Percentiles rank a stretch among this genome's conserved stretches.
These are phyloP conservation scores for Candida rishiriensis DNA, from an alignment of 805 yeast genomes.

Conservation along the genomic window DNA sequence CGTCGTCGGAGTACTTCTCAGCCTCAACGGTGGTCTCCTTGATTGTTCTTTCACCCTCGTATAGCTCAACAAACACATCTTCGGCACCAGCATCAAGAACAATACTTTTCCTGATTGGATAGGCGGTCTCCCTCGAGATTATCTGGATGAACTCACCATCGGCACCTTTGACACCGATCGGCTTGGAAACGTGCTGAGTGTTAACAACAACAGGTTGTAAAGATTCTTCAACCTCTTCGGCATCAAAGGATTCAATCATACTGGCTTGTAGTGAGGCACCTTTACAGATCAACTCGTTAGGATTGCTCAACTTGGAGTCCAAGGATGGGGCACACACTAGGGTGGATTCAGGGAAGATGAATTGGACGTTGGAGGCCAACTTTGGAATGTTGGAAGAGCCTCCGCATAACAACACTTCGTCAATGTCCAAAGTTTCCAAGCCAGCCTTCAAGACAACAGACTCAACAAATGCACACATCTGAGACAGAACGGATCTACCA, in stretches of 20 bases:
- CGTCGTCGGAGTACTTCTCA: conserved; percentile 49
- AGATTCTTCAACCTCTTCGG: conserved; percentile 75
- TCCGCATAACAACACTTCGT: conserved; percentile 88
- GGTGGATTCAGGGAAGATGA: conserved; percentile 77
- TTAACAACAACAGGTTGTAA: conserved; percentile 78
- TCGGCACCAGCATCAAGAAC: conserved; percentile 59
- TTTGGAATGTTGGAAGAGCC: conserved; percentile 93
- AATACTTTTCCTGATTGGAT: conserved; percentile 79
- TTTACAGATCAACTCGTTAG: conserved; percentile 84
- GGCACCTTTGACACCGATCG: conserved; percentile 78
- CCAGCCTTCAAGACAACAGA: conserved; percentile 75
- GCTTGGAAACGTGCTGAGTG: conserved; percentile 80
- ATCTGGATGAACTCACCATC: conserved; percentile 69
- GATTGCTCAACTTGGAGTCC: conserved; percentile 76
- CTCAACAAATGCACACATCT: conserved; percentile 75
- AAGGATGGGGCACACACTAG: conserved; percentile 69
- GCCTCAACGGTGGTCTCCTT: conserved; percentile 79
- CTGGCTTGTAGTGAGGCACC: conserved; percentile 98
- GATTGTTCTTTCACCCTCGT: conserved; percentile 81
- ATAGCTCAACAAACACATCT: conserved; percentile 64
- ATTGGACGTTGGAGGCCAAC: conserved; percentile 68
- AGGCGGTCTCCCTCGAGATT: conserved; percentile 78
- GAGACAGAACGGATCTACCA: conserved; percentile 70
- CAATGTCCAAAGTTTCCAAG: conserved; percentile 78
- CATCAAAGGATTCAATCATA: conserved; percentile 74